phyloP scores from a whole-genome alignment of 176 grass and related monocot genomes.

The Luzula sylvatica region DNA sequence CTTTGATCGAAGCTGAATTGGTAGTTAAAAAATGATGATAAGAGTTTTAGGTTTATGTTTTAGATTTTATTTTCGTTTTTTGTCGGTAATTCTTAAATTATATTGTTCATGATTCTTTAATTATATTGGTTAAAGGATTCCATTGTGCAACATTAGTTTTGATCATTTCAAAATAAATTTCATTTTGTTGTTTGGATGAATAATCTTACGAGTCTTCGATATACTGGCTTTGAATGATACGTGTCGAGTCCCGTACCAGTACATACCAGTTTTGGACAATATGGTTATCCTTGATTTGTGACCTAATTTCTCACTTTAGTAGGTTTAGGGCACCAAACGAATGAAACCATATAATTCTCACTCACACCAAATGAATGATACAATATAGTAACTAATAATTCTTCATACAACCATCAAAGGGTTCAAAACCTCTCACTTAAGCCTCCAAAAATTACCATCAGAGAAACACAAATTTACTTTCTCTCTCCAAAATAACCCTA shows the following conservation, averaged over 20 bases:
- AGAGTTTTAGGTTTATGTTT: background rate
- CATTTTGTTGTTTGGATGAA: no score
- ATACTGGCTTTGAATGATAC: no score
- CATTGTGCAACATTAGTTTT: no score
- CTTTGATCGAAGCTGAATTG: conserved; percentile 44
- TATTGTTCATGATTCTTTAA: no score
- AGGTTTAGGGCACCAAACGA: conserved; percentile 56
- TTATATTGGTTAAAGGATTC: no score
- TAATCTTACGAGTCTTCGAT: no score
- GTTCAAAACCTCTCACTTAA: conserved; percentile 18
- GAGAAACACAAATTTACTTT: background rate
- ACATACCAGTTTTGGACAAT: no score
- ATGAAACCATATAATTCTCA: conserved; percentile 49
- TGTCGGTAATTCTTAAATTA: background rate
- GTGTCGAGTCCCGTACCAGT: no score
- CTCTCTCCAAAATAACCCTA: conserved; percentile 14
- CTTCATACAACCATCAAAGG: conserved; percentile 3
- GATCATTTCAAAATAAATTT: no score
- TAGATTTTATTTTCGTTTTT: conserved; percentile 5
- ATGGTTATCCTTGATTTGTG: no score
- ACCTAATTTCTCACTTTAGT: conserved; percentile 23
- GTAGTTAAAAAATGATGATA: conserved; percentile 8
- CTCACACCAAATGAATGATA: conserved; percentile 44
- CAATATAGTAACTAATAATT: conserved; percentile 40
- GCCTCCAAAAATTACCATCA: conserved; percentile 12